These are phyloP conservation scores for Sporobolomyces pararoseus DNA, from an alignment of 768 basidiomycete species.

Conservation along the genomic window DNA sequence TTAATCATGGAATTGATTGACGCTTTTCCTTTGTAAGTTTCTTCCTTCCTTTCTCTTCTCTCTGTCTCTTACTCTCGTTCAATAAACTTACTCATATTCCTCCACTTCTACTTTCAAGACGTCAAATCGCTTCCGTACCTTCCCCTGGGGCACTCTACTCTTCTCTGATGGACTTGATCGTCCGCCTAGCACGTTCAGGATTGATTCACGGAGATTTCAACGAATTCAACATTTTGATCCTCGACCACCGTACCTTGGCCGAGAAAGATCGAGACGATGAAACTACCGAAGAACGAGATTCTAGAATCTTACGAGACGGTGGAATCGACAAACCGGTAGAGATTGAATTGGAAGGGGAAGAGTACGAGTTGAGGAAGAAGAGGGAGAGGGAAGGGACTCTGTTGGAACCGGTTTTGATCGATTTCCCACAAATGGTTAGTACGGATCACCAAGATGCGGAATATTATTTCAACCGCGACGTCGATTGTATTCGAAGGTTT, in stretches of 20 bases:
- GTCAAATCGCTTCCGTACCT: slow-evolving; percentile 76
- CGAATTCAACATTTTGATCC: slow-evolving; percentile 97
- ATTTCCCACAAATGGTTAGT: slow-evolving; percentile 99
- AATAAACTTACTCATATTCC: not conserved
- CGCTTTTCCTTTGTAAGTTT: slow-evolving; percentile 80
- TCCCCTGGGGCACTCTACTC: slow-evolving; percentile 89
- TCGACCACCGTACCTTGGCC: slow-evolving; percentile 52
- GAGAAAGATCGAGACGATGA: slow-evolving; percentile 43
- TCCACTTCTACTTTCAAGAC: slow-evolving; percentile 54
- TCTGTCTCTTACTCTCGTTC: not conserved
- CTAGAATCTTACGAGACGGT: slow-evolving; percentile 17
- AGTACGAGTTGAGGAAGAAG: slow-evolving; percentile 29
- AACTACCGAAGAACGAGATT: slow-evolving; percentile 37
- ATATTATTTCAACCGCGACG: slow-evolving; percentile 99
- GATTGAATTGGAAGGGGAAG: slow-evolving; percentile 35
- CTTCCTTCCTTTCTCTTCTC: not conserved
- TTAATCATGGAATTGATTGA: slow-evolving; percentile 95
- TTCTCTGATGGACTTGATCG: slow-evolving; percentile 87
- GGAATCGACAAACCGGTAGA: slow-evolving; percentile 34
- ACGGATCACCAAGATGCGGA: slow-evolving; percentile 95
- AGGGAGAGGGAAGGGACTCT: slow-evolving; percentile 32
- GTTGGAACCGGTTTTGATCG: slow-evolving; percentile 78
- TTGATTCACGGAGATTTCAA: slow-evolving; percentile 99
- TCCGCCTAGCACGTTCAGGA: slow-evolving; percentile 85
- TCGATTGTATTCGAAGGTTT: slow-evolving; percentile 90